Percentiles rank a stretch among this genome's conserved stretches.
phyloP scores from a whole-genome alignment of 2,329 filamentous ascomycete species.

The Paecilomyces formosus region DNA sequence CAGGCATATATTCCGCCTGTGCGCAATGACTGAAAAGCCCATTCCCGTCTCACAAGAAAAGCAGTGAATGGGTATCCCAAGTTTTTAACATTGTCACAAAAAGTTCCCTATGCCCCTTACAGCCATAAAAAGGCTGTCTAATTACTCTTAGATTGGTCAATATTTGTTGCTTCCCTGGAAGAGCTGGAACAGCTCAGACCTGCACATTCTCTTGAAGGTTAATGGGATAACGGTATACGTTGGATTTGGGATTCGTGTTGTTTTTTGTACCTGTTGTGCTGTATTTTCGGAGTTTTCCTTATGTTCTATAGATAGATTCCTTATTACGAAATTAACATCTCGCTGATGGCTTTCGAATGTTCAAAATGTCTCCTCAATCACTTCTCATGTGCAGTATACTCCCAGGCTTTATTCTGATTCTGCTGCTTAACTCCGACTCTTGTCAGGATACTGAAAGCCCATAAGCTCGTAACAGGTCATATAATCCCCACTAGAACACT shows the following conservation, averaged over 20 bases:
- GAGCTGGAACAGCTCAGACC: not conserved
- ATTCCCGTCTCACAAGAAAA: conserved; percentile 35
- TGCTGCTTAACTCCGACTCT: too few relatives aligned
- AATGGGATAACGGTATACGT: not conserved
- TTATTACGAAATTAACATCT: not conserved
- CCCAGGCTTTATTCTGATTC: too few relatives aligned
- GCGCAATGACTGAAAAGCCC: conserved; percentile 43
- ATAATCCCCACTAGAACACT: too few relatives aligned
- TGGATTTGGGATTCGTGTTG: not conserved
- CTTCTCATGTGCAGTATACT: too few relatives aligned
- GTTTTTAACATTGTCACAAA: too few relatives aligned
- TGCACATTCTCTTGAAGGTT: not conserved
- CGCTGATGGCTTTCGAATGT: not conserved
- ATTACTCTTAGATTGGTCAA: not conserved
- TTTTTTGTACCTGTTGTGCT: not conserved
- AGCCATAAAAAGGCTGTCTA: not conserved
- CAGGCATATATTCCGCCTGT: conserved; percentile 45
- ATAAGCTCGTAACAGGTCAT: too few relatives aligned
- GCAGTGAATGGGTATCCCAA: not conserved
- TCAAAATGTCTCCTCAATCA: too few relatives aligned
- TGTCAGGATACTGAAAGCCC: too few relatives aligned
- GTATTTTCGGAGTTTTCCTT: not conserved
- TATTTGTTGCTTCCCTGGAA: not conserved
- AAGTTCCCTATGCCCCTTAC: not conserved
- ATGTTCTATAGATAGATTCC: not conserved